Evolutionary conservation across 2,329 filamentous ascomycete genomes (phyloP), one percentile per base, ranked within the genome.

Genomic region (Fusarium proliferatum): DNA sequence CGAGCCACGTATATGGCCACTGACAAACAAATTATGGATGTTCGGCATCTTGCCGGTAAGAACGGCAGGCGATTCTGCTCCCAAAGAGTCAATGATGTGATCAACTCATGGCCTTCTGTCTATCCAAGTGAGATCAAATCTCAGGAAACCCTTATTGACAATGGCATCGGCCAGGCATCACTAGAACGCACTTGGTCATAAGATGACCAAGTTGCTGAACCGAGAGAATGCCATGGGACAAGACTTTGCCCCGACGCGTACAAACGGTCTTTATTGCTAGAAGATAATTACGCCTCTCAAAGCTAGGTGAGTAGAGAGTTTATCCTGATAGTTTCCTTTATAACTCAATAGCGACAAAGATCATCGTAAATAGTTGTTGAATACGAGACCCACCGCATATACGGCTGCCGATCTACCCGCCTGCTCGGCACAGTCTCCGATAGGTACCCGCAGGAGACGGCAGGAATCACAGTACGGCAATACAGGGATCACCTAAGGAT

Each of bases 141-240:
- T 11, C 11, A 28, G 17, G 8, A 46, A 13, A 5, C 23, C 8
- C 9, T 3, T 19, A 19, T 28, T 23, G 19, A 19, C 10, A 13
- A 5, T 4, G 11, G 17, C 3, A 5, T 3, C 23, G 8, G 11
- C 19, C 9, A 2, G 3, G 12, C 9, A 11, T 45, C 12, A 19
- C 12, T 16, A 19, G 17, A 12, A 3, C n/a, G 9, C 42, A 15
- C 23, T 26, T 45, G 10, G 26, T 26, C 12, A n/a, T 10, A 3
- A 45, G 16, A 23, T 5, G 3, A 10, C 5, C 16, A 19, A 45
- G 16, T 2, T 26, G 0, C 10, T 17, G 2, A 0, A 9, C 13
- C n/a, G 8, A 15, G 13, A 16, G 15, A n/a, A n/a, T 13, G 39
- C 15, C 5, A 6, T 28, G 26, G 26, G 26, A 28, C 26, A 28